Conservation (phyloP, 1,284 basidiomycete genomes). For the Tilletiaria anomala region DNA sequence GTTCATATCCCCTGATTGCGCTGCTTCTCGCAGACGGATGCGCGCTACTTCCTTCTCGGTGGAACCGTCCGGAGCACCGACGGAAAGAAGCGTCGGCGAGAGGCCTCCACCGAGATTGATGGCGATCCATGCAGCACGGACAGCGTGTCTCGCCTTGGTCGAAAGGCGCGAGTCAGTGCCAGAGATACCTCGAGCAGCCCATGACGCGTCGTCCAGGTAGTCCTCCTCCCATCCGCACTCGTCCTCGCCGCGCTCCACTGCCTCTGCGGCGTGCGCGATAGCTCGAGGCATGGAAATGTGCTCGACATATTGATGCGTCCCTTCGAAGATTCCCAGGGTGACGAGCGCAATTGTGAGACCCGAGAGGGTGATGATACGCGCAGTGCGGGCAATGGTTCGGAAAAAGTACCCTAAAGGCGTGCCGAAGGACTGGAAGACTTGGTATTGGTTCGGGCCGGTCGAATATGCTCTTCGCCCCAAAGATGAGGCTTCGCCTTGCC, state of each 20-base stretch:
- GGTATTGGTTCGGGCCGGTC: slow-evolving; percentile 14
- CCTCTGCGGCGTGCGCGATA: not conserved
- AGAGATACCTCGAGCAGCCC: too few species aligned
- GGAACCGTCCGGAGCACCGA: too few species aligned
- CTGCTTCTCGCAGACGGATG: too few species aligned
- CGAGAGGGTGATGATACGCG: slow-evolving; percentile 27
- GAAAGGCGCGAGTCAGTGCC: too few species aligned
- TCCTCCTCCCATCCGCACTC: not conserved
- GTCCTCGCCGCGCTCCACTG: not conserved
- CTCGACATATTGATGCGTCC: slow-evolving; percentile 33
- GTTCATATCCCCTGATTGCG: too few species aligned
- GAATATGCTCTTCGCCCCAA: slow-evolving; percentile 11
- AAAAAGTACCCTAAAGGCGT: slow-evolving; percentile 30
- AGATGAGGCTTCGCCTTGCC: too few species aligned
- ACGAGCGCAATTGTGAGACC: slow-evolving; percentile 15
- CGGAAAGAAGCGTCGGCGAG: too few species aligned
- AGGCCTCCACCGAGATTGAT: too few species aligned
- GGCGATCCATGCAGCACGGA: too few species aligned
- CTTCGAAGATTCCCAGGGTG: slow-evolving; percentile 17
- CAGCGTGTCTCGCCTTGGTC: too few species aligned
- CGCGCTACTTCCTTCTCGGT: too few species aligned
- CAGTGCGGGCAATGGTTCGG: slow-evolving; percentile 24
- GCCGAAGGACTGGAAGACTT: slow-evolving; percentile 18
- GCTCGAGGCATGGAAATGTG: slow-evolving; percentile 18
- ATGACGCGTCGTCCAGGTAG: too few species aligned